Conservation (phyloP, 805 yeast species). For the Starmerella vaccinii region DNA sequence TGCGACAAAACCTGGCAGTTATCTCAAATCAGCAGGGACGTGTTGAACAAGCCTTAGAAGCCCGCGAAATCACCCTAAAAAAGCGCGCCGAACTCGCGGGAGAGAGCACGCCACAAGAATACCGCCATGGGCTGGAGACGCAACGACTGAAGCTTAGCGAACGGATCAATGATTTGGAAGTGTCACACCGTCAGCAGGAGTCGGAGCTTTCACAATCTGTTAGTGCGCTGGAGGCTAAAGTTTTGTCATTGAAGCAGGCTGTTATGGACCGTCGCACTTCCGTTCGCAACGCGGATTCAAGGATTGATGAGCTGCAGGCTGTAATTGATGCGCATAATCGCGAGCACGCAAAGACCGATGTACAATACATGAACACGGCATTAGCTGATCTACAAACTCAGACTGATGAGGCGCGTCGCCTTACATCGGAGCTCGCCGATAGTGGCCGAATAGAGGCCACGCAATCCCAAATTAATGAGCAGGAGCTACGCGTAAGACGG, state of each 20-base stretch:
- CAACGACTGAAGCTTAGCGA: neutral
- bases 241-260: constrained; percentile 24
- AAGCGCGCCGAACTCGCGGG: constrained; percentile 1
- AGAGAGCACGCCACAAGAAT: neutral
- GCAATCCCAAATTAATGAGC: neutral
- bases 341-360: neutral
- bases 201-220: constrained; percentile 24
- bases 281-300: constrained; percentile 8
- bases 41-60: constrained; percentile 13
- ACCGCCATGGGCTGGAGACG: neutral
- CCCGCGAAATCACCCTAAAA: neutral
- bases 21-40: constrained; percentile 17
- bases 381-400: neutral
- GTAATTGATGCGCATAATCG: neutral
- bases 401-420: neutral
- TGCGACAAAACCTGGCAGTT: constrained; percentile 4
- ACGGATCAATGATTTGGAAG: constrained; percentile 16
- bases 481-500: constrained; percentile 1
- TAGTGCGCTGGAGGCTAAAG: constrained; percentile 24
- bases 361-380: neutral
- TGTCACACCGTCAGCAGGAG: constrained; percentile 29
- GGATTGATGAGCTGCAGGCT: neutral
- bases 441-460: neutral
- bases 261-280: constrained; percentile 6
- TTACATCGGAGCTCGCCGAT: neutral